Evolutionary conservation across 2,329 filamentous ascomycete genomes (phyloP).

Genomic region (Microcera coccophila): DNA sequence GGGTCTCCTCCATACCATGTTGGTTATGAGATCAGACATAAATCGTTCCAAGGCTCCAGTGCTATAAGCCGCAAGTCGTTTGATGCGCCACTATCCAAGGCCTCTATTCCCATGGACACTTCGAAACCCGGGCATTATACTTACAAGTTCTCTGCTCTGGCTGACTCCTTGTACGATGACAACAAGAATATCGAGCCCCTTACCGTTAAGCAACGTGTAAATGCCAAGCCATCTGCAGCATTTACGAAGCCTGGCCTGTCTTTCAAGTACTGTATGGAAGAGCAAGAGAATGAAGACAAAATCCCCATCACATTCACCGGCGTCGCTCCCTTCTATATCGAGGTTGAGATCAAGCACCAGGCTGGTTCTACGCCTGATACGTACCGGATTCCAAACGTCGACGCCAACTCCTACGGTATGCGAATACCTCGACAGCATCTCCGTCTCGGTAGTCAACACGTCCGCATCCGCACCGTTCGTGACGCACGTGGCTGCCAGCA

Average conservation of each 20-base stretch:
- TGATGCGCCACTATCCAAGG: constrained; percentile 70
- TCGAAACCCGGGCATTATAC: constrained; percentile 75
- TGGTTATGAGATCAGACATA: constrained; percentile 75
- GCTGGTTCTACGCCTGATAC: constrained; percentile 74
- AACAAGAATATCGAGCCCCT: constrained; percentile 64
- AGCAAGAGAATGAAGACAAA: constrained; percentile 74
- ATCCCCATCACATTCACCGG: constrained; percentile 86
- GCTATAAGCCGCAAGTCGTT: constrained; percentile 67
- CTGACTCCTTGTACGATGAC: constrained; percentile 81
- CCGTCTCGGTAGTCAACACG: constrained; percentile 81
- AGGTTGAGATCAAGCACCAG: constrained; percentile 91
- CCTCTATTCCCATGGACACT: constrained; percentile 83
- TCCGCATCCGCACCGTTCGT: constrained; percentile 84
- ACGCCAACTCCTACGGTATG: constrained; percentile 69
- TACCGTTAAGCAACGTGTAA: constrained; percentile 75
- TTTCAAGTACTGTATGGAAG: constrained; percentile 91
- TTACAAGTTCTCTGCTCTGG: constrained; percentile 79
- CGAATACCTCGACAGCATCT: constrained; percentile 80
- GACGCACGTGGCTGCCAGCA: constrained; percentile 84
- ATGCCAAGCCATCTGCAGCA: constrained; percentile 74
- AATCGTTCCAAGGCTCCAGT: constrained; percentile 61
- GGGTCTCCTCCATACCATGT: constrained; percentile 77
- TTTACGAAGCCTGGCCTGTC: constrained; percentile 86
- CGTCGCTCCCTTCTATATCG: constrained; percentile 80
- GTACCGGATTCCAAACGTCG: constrained; percentile 76